Conservation (phyloP, 2,329 filamentous ascomycete genomes). For the Triangularia verruculosa region DNA sequence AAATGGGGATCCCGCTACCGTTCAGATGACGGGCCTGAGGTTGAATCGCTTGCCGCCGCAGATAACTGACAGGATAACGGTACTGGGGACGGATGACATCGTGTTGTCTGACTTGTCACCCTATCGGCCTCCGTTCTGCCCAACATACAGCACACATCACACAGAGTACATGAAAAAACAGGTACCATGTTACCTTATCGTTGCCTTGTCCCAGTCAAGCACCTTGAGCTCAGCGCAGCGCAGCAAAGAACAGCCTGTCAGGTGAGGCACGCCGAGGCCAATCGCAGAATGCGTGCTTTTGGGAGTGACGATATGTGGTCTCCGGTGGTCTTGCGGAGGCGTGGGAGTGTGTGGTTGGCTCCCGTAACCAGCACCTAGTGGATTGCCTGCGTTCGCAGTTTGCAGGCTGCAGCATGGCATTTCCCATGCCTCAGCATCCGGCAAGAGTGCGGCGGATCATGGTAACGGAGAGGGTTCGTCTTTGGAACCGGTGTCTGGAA, state of each 20-base stretch:
- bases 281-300: not conserved
- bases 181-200: not conserved
- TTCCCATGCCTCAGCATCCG: not conserved
- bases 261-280: not conserved
- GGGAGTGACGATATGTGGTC: not conserved
- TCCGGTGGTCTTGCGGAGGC: conserved; percentile 6
- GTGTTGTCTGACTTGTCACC: not conserved
- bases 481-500: not conserved
- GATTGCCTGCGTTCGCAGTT: not conserved
- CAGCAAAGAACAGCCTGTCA: not conserved
- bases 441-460: not conserved
- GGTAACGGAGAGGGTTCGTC: not conserved
- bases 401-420: conserved; percentile 3
- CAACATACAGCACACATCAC: not conserved
- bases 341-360: conserved; percentile 25
- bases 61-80: not conserved
- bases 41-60: not conserved
- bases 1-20: not conserved
- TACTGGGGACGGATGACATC: not conserved
- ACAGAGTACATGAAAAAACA: not conserved
- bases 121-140: not conserved
- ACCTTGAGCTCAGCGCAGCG: not conserved
- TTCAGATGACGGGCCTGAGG: not conserved
- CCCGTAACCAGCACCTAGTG: not conserved
- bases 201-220: not conserved